These are phyloP conservation scores for Mycosarcoma mackinlayi DNA, from an alignment of 1,284 basidiomycete genomes.

Conservation along the genomic window DNA sequence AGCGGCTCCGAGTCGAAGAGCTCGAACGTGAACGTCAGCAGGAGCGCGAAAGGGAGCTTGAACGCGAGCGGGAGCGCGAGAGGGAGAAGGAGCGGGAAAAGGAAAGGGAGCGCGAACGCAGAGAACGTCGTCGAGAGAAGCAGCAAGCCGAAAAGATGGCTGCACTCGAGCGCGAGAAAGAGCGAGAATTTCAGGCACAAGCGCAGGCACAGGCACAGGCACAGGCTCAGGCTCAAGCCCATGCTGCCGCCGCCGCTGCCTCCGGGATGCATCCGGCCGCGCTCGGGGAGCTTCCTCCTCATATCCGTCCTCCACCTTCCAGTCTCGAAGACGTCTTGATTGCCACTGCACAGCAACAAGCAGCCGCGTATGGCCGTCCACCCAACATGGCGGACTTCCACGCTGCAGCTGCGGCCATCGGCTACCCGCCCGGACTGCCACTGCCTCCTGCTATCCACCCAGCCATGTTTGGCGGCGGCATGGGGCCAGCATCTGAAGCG, in stretches of 20 bases:
- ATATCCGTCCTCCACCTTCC: constrained; percentile 32
- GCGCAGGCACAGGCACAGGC: constrained; percentile 42
- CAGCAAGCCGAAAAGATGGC: constrained; percentile 48
- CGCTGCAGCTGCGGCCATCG: constrained; percentile 35
- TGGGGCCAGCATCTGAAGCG: constrained; percentile 25
- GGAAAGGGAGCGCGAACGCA: constrained; percentile 40
- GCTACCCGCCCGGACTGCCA: constrained; percentile 42
- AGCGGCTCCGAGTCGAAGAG: constrained; percentile 25
- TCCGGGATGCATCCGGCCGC: constrained; percentile 27
- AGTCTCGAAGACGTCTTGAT: constrained; percentile 45
- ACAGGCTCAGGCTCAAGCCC: constrained; percentile 41
- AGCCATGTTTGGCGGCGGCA: constrained; percentile 25
- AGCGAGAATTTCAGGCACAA: constrained; percentile 34
- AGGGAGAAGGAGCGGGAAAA: constrained; percentile 36
- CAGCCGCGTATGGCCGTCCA: constrained; percentile 31
- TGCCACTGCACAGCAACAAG: constrained; percentile 40
- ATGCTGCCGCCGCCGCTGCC: constrained; percentile 34
- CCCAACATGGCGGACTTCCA: constrained; percentile 49
- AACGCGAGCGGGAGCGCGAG: constrained; percentile 38
- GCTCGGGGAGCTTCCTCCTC: constrained; percentile 30
- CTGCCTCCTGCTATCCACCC: constrained; percentile 39
- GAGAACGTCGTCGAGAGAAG: constrained; percentile 43
- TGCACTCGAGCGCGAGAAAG: constrained; percentile 39
- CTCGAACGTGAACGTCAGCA: constrained; percentile 30
- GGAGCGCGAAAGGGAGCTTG: constrained; percentile 28